Evolutionary conservation across 2,329 filamentous ascomycete genomes (phyloP).

Genomic region (Tolypocladium inflatum): DNA sequence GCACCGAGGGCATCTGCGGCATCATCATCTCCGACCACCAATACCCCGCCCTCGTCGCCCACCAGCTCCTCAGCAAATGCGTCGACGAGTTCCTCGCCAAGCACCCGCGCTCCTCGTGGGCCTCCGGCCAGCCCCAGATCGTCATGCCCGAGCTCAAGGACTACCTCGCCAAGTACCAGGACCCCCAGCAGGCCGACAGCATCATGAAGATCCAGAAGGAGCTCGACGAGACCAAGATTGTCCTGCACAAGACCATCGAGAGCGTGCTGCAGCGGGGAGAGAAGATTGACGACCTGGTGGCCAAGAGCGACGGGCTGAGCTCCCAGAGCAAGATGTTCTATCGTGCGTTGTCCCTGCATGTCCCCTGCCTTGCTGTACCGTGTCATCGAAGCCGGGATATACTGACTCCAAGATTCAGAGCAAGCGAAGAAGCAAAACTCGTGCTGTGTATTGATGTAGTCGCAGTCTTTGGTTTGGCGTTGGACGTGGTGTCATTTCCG

Average conservation of each 20-base stretch:
- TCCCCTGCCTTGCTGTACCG: not conserved
- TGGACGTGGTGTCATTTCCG: slow-evolving; percentile 19
- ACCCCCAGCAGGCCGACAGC: slow-evolving; percentile 80
- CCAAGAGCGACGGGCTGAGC: slow-evolving; percentile 86
- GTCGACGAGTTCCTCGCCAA: slow-evolving; percentile 77
- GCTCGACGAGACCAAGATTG: slow-evolving; percentile 94
- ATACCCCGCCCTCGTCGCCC: slow-evolving; percentile 71
- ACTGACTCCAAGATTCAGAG: slow-evolving; percentile 21
- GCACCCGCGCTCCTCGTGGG: slow-evolving; percentile 62
- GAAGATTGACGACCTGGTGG: slow-evolving; percentile 91
- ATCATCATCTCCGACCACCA: slow-evolving; percentile 70
- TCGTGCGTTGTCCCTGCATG: slow-evolving; percentile 41
- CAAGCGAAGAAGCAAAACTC: slow-evolving; percentile 75
- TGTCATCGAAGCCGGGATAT: not conserved
- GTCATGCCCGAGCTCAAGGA: slow-evolving; percentile 68
- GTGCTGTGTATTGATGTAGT: slow-evolving; percentile 62
- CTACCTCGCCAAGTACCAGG: slow-evolving; percentile 67
- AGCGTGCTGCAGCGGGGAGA: slow-evolving; percentile 79
- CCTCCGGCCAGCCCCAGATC: slow-evolving; percentile 42
- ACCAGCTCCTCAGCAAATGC: slow-evolving; percentile 78
- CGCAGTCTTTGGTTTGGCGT: slow-evolving; percentile 18
- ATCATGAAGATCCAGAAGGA: slow-evolving; percentile 96
- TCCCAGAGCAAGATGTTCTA: slow-evolving; percentile 98
- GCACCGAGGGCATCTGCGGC: slow-evolving; percentile 64
- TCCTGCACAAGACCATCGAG: slow-evolving; percentile 94